Base-by-base conservation (phyloP, 2,329 filamentous ascomycete genomes). In the Fusarium sp. region DNA sequence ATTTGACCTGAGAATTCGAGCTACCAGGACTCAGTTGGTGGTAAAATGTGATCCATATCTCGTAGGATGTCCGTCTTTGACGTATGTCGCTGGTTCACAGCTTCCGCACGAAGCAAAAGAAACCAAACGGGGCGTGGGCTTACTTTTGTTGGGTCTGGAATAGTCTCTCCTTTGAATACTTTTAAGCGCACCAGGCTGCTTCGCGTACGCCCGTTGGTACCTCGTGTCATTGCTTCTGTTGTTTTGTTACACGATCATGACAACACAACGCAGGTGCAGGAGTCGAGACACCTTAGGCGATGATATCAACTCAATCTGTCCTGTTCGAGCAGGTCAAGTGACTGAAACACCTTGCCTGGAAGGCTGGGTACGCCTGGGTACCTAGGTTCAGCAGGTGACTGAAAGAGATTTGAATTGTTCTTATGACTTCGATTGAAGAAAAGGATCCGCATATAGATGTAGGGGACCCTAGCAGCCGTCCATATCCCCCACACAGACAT, bases 371-470 rank as follows among this genome's bases (percentile, higher is more conserved):
- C 18, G 9, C 34, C 18, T 37, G 29, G 29, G 34, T n/a, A 37
- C 34, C 34, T 45, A 53, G 47, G 16, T 49, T 45, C 60, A 55
- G 54, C 67, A 70, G 67, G 45, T 71, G 67, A 70, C 58, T 58
- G 22, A 32, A 64, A 49, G 67, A 65, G 61, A 70, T 48, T 70
- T 70, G 32, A 34, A 51, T 37, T 65, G 63, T 64, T 68, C 63
- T 69, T 65, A 65, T 71, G 67, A 65, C 67, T 67, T 64, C 46
- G 46, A 57, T 34, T 46, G 46, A 61, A 48, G 40, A 71, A 55
- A 27, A 61, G 55, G 51, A 65, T 61, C 63, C 67, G 54, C 67
- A 65, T 41, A 45, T 53, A 54, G 44, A 22, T 63, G 49, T 67
- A 42, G 61, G 65, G 59, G 54, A 56, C 70, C 64, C 52, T 52